Percentiles rank a stretch among this genome's conserved stretches.
Conservation (phyloP, 2,329 filamentous ascomycete genomes). For the Seiridium cupressi region DNA sequence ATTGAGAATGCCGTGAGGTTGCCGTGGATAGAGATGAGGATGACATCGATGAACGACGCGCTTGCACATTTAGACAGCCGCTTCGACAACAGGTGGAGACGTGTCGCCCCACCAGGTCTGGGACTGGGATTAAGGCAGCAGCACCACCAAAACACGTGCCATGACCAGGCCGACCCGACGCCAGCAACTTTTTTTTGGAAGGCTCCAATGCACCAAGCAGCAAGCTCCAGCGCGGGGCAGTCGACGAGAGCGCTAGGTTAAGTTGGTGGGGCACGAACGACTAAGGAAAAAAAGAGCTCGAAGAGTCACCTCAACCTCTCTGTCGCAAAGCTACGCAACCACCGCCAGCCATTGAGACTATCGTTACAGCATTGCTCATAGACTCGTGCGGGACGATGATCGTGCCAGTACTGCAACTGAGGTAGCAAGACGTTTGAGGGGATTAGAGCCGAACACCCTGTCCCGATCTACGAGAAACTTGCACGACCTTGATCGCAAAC, state of each 20-base stretch:
- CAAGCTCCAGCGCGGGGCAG: too few species aligned
- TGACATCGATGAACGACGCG: background rate
- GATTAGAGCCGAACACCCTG: background rate
- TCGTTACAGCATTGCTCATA: background rate
- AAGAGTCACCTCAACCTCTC: background rate
- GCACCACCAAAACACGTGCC: background rate
- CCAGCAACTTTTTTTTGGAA: background rate
- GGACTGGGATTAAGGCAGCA: background rate
- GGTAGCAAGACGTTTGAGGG: slow-evolving; percentile 1
- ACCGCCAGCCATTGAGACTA: background rate
- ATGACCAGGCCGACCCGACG: background rate
- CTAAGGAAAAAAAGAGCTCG: background rate
- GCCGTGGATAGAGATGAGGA: background rate
- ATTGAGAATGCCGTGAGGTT: background rate
- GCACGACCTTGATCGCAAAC: background rate
- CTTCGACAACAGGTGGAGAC: too few species aligned
- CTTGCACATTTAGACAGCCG: too few species aligned
- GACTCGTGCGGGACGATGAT: background rate
- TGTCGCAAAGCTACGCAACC: background rate
- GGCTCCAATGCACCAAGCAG: too few species aligned
- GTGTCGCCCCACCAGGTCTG: too few species aligned
- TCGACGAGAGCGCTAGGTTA: too few species aligned
- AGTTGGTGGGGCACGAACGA: too few species aligned
- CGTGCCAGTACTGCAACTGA: background rate
- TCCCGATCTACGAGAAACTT: too few species aligned